Evolutionary conservation across 2,329 filamentous ascomycete species (phyloP), one percentile per base, ranked within the genome.

Genomic region (Aspergillus pseudoglaucus): DNA sequence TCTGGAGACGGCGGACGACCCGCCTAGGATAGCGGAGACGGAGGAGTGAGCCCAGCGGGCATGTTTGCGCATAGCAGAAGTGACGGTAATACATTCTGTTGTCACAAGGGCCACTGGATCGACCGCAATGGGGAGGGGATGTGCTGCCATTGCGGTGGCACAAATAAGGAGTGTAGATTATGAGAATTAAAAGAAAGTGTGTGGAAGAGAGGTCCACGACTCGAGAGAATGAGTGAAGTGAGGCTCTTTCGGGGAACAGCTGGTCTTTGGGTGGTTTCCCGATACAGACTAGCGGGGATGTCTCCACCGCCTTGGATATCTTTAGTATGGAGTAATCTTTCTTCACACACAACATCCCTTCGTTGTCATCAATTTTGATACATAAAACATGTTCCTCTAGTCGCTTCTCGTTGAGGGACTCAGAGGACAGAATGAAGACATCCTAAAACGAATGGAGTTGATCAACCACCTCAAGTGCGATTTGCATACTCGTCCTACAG

Each of bases 81-180:
- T 97, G 72, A 98, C 91, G 41, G 90, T 91, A 65, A 97, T 97
- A 70, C 93, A 98, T 83, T 98, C 93, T 70, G 91, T 95, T 54
- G 95, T 95, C 56, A 98, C 90, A 60, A 98, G 76, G 43, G 90
- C 90, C 48, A 95, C 85, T 1, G 90, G 90, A 62, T 95, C 88
- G 57, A 95, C 86, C 39, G 90, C 88, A 53, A 95, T 88, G 30
- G 87, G 82, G 27, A 90, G 70, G 23, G 63, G 55, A 15, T 59
- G 50, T n/a, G 60, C 57, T 20, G 60, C 58, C 65, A 68, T 68
- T 45, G 53, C 60, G 25, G 25, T 30, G 9, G 25, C 25, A 30
- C 9, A 30, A 55, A 55, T 49, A 51, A 61, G 52, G 45, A 50
- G 50, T 52, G 54, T 54, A 55, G 48, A 48, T 52, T 50, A 47